Evolutionary conservation across 2,329 filamentous ascomycete genomes (phyloP), one percentile per base, ranked within the genome.

Genomic region (Sporothrix pseudoabietina): DNA sequence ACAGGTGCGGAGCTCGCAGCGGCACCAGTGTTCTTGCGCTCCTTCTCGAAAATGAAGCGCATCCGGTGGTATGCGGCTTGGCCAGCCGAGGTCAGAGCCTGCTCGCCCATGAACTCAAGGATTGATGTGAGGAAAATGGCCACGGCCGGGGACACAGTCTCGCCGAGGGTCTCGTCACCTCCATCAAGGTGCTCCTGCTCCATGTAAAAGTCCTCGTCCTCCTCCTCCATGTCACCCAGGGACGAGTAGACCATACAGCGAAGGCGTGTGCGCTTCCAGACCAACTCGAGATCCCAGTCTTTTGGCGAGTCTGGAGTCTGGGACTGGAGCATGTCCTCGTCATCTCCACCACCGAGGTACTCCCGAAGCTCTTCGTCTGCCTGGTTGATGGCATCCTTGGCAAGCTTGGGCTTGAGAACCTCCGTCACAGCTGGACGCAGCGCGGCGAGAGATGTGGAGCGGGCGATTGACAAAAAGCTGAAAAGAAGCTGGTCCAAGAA

Each of bases 231-330:
- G 79, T 99, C 95, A 61, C 96, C 96, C 7, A 99, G 85, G 9
- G 96, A 94, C 9, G 94, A 98, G 81, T 98, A 98, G 30, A 99
- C 95, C 96, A 99, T 99, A 81, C 96, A 97, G 75, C 96, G 90
- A 78, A 99, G 84, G 72, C 96, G 90, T 0, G 94, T 96, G 77
- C 96, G 89, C 84, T 97, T 98, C 94, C 96, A 99, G 22, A 94
- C 91, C 72, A 94, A 86, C 79, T 98, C 93, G n/a, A 97, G 84
- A 80, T 98, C 94, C 89, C 95, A 98, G 77, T 91, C 89, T 1
- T 86, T 85, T 12, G 83, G 82, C 1, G 85, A 82, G 44, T 85
- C 83, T 61, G 83, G 82, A 32, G 86, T 85, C 61, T 87, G 82
- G n/a, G 88, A 84, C 16, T 87, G 85, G 6, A 84, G 82, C 41